Conservation (phyloP, 2,329 filamentous ascomycete genomes). For the Tothia fuscella region DNA sequence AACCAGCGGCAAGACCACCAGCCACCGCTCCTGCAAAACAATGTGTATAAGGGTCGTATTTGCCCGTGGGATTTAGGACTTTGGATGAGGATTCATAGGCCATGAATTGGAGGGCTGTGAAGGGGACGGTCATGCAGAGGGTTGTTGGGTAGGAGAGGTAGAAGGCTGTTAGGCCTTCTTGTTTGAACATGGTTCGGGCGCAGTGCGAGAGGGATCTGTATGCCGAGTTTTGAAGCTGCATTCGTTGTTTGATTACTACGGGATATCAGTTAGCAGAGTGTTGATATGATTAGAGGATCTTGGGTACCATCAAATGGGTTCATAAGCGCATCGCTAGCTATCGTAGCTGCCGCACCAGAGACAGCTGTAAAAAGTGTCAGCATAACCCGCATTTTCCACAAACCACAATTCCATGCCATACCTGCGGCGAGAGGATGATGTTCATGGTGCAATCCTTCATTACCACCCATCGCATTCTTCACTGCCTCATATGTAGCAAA, state of each 20-base stretch:
- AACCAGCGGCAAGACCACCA: slow-evolving; percentile 81
- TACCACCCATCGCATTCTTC: slow-evolving; percentile 91
- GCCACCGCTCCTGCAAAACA: slow-evolving; percentile 86
- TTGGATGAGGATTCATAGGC: slow-evolving; percentile 96
- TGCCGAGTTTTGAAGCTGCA: slow-evolving; percentile 94
- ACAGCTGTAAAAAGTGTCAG: slow-evolving; percentile 47
- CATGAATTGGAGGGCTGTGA: slow-evolving; percentile 93
- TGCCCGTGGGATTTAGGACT: slow-evolving; percentile 71
- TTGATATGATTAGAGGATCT: background rate
- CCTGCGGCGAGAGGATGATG: slow-evolving; percentile 91
- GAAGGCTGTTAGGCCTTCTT: slow-evolving; percentile 82
- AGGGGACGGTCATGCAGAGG: slow-evolving; percentile 95
- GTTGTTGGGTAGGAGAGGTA: slow-evolving; percentile 98
- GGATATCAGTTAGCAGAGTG: slow-evolving; percentile 12
- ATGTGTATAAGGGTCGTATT: slow-evolving; percentile 88
- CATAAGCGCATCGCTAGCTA: slow-evolving; percentile 96
- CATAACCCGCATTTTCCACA: background rate
- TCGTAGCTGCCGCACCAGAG: slow-evolving; percentile 88
- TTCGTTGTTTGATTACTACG: slow-evolving; percentile 94
- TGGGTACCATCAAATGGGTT: slow-evolving; percentile 90
- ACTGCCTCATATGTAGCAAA: slow-evolving; percentile 97
- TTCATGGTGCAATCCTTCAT: slow-evolving; percentile 69
- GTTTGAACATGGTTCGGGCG: slow-evolving; percentile 74
- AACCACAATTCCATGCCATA: slow-evolving; percentile 29
- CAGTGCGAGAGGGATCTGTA: slow-evolving; percentile 82